Conservation (phyloP, 2,329 filamentous ascomycete genomes). For the Thielaviopsis ethacetica region DNA sequence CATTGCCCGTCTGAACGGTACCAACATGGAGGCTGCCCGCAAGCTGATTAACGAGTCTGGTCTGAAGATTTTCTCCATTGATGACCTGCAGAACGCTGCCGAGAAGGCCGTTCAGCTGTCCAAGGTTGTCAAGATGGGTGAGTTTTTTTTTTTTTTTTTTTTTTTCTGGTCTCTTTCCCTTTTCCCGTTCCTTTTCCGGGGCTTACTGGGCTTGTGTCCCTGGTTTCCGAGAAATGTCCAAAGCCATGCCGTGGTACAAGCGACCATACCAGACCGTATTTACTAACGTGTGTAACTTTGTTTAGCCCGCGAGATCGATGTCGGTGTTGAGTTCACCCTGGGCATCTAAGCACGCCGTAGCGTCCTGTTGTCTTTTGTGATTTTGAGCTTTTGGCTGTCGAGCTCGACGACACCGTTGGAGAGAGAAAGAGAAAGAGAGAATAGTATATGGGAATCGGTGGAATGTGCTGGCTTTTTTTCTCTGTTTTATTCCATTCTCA, state of each 20-base stretch:
- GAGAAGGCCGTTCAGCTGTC: slow-evolving; percentile 98
- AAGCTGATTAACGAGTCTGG: slow-evolving; percentile 90
- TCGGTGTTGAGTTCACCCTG: slow-evolving; percentile 86
- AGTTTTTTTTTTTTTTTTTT: slow-evolving; percentile 23
- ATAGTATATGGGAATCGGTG: not conserved
- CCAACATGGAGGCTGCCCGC: slow-evolving; percentile 92
- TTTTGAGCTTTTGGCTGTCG: not conserved
- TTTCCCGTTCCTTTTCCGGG: slow-evolving; percentile 14
- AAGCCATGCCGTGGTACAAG: no score
- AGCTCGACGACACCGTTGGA: not conserved
- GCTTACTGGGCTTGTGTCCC: not conserved
- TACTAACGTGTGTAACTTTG: slow-evolving; percentile 12
- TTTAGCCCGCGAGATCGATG: slow-evolving; percentile 81
- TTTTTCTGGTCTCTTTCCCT: slow-evolving; percentile 10
- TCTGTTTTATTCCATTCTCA: not conserved
- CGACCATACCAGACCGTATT: not conserved
- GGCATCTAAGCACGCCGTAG: slow-evolving; percentile 52
- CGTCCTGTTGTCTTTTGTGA: not conserved
- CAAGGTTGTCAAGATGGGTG: slow-evolving; percentile 97
- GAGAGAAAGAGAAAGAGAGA: no score
- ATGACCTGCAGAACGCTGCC: slow-evolving; percentile 90
- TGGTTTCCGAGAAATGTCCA: not conserved
- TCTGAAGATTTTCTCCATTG: slow-evolving; percentile 98
- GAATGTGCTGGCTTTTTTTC: not conserved
- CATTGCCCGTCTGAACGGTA: slow-evolving; percentile 92